A percentile compares a stretch with the other conserved stretches of the same genome.
Conservation (phyloP, 2,329 filamentous ascomycete species). For the Byssothecium circinans region DNA sequence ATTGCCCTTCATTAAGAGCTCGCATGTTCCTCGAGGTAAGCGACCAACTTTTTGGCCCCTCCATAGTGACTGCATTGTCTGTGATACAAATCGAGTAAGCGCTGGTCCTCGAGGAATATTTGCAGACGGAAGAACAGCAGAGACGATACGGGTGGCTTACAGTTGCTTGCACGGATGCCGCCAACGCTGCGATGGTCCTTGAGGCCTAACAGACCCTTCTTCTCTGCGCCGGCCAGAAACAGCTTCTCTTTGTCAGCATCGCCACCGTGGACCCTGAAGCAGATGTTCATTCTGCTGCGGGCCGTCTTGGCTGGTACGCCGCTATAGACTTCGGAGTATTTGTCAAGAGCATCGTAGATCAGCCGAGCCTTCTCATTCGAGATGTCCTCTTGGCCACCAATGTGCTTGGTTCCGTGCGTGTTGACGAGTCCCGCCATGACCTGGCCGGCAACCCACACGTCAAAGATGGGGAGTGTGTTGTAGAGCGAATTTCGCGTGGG, state of each 20-base stretch:
- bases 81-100: slow-evolving; percentile 22
- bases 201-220: slow-evolving; percentile 71
- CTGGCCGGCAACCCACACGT: slow-evolving; percentile 86
- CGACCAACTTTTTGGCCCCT: slow-evolving; percentile 68
- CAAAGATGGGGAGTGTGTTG: slow-evolving; percentile 94
- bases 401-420: slow-evolving; percentile 65
- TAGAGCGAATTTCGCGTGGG: slow-evolving; percentile 92
- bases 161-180: slow-evolving; percentile 84
- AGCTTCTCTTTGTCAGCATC: slow-evolving; percentile 72
- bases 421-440: slow-evolving; percentile 76
- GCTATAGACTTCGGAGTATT: slow-evolving; percentile 70
- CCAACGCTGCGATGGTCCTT: slow-evolving; percentile 89
- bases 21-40: slow-evolving; percentile 65
- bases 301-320: slow-evolving; percentile 75
- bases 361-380: slow-evolving; percentile 72
- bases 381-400: slow-evolving; percentile 74
- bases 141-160: slow-evolving; percentile 35
- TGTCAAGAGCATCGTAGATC: slow-evolving; percentile 78
- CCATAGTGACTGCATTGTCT: slow-evolving; percentile 76
- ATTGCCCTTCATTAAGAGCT: slow-evolving; percentile 28
- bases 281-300: slow-evolving; percentile 92
- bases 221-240: slow-evolving; percentile 74
- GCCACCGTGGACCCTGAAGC: slow-evolving; percentile 74
- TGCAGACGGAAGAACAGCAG: background rate
- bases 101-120: too few species aligned